Conservation (phyloP, 2,329 filamentous ascomycete species). For the Cladosporium colombiae region DNA sequence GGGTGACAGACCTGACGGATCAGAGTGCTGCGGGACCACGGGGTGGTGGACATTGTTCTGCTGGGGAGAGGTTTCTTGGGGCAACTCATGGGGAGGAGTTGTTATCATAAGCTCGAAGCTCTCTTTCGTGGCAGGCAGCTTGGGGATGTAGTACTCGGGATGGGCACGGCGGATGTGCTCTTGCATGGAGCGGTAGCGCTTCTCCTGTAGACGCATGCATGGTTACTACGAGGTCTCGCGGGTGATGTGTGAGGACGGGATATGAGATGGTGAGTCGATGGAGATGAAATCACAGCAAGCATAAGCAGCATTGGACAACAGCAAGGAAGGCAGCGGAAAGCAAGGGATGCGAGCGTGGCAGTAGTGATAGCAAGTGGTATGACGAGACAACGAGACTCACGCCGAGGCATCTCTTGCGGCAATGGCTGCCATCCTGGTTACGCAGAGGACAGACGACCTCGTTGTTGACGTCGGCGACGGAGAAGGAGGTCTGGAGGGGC, state of each 20-base stretch:
- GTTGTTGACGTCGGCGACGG: conserved; percentile 86
- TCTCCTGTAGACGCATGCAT: conserved; percentile 63
- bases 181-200: conserved; percentile 97
- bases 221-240: conserved; percentile 19
- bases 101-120: conserved; percentile 97
- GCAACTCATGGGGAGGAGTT: conserved; percentile 73
- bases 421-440: conserved; percentile 95
- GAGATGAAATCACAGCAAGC: neutral
- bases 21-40: conserved; percentile 29
- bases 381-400: conserved; percentile 63
- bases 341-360: neutral
- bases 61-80: conserved; percentile 41
- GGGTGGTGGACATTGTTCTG: conserved; percentile 29
- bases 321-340: neutral
- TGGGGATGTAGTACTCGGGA: conserved; percentile 94
- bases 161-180: conserved; percentile 98
- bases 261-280: conserved; percentile 5
- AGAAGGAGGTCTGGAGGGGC: conserved; percentile 85
- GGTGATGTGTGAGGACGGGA: neutral
- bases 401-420: conserved; percentile 95
- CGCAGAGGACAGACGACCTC: conserved; percentile 95
- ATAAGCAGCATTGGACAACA: conserved; percentile 12
- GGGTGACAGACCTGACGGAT: conserved; percentile 42
- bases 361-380: neutral
- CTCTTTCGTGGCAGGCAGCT: conserved; percentile 96